A percentile compares a stretch with the other conserved stretches of the same genome.
Conservation (phyloP, 1,284 basidiomycete species). For the Inonotus obliquus region DNA sequence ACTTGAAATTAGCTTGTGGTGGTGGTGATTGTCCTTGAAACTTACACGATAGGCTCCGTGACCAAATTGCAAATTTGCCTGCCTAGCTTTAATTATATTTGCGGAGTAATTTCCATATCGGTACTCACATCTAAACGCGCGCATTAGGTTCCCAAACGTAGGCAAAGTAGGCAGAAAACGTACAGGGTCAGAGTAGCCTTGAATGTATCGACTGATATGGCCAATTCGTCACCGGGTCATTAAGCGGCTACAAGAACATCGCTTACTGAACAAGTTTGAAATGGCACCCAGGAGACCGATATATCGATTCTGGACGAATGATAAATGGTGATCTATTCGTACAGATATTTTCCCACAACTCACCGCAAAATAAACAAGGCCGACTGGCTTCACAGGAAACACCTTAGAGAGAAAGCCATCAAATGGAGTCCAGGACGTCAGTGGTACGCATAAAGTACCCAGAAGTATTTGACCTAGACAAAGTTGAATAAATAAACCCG, state of each 20-base stretch:
- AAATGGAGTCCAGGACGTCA: no score
- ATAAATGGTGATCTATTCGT: neutral
- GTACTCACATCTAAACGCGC: neutral
- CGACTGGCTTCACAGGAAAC: no score
- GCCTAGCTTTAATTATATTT: neutral
- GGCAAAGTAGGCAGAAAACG: neutral
- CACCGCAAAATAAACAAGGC: no score
- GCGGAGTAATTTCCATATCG: neutral
- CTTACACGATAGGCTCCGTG: neutral
- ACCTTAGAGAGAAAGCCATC: no score
- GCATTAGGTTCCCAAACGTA: neutral
- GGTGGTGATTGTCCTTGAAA: no score
- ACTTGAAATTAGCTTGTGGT: neutral
- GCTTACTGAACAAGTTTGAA: neutral
- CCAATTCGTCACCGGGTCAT: neutral
- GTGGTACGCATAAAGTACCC: no score
- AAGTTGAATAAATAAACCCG: neutral
- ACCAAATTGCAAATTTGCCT: neutral
- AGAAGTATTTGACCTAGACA: neutral
- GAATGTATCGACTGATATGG: neutral
- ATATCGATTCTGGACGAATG: conserved; percentile 1
- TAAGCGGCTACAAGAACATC: neutral
- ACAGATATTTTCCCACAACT: no score
- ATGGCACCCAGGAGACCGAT: conserved; percentile 2
- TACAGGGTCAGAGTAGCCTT: neutral